Evolutionary conservation across 1,139 yeast species (phyloP), one percentile per base, ranked within the genome.

Genomic region (Debaryomyces udenii): DNA sequence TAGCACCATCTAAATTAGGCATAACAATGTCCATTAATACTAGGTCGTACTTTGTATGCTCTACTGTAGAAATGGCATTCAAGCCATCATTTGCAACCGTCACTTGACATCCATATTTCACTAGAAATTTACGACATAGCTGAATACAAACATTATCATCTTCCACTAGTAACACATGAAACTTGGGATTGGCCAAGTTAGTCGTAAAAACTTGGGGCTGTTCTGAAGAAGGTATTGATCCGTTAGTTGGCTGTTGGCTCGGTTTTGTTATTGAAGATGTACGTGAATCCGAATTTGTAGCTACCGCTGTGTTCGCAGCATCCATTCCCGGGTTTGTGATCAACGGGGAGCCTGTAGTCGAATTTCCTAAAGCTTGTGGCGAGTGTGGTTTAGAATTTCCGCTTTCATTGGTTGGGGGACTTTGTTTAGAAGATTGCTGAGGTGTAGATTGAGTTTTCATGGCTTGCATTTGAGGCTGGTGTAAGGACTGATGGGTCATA

Each of bases 1-100:
- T 84, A 6, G 96, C 95, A 35, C 98, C 98, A 61, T 91, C 97
- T 41, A 91, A 68, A 58, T 87, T 87, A 2, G 97, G 97, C 93
- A 91, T 86, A 17, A 91, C 95, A 40, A 87, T 88, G 64, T 90
- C 96, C 96, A 91, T 89, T 40, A 91, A 67, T 1, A 91, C 95
- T 44, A 90, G 68, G 60, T 90, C 96, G 57, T 85, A 90, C 52
- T 82, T 79, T 27, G 81, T 78, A 43, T 78, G 79, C 59, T 88
- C 96, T 36, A 88, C 83, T 1, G 86, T 84, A 26, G 83, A 78
- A 37, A 93, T 89, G 2, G 97, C 97, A 33, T 87, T 84, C 18
- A 91, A 66, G 0, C 99, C 99, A 65, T 91, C 96, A 13, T 90
- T 86, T 0, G 90, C 97, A 20, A 89, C 89, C 34, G 94, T 93